A percentile compares a stretch with the other conserved stretches of the same genome.
Conservation (phyloP, 352 stramenopile species). For the Phytophthora megakarya region DNA sequence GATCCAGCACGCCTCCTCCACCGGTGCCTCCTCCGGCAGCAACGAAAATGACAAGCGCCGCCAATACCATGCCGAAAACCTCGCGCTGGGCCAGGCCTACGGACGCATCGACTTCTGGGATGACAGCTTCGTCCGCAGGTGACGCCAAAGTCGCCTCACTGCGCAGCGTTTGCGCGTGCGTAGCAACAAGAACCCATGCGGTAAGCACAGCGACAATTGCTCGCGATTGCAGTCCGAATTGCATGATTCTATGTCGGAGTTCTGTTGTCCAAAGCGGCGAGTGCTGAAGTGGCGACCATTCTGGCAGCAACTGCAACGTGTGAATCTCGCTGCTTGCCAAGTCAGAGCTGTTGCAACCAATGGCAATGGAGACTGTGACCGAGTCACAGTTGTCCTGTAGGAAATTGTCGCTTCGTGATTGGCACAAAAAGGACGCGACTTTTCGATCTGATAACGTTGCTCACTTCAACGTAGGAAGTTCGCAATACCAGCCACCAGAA, state of each 20-base stretch:
- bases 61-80: constrained; percentile 53
- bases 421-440: constrained; percentile 8
- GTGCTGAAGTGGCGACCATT: constrained; percentile 17
- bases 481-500: constrained; percentile 8
- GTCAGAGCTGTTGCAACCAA: constrained; percentile 1
- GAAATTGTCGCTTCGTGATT: constrained; percentile 10
- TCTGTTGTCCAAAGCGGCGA: constrained; percentile 2
- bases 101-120: constrained; percentile 19
- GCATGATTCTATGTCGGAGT: constrained; percentile 3
- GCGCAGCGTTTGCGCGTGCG: constrained; percentile 21
- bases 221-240: constrained; percentile 1
- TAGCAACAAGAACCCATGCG: not conserved
- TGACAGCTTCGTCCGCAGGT: constrained; percentile 10
- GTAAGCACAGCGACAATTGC: not conserved
- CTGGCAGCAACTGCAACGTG: not conserved
- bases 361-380: constrained; percentile 2
- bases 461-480: constrained; percentile 4
- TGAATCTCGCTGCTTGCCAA: constrained; percentile 14
- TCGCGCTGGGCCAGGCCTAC: constrained; percentile 45
- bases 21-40: constrained; percentile 90
- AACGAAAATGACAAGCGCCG: constrained; percentile 81
- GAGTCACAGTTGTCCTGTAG: constrained; percentile 1
- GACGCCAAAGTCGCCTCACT: constrained; percentile 2
- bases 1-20: constrained; percentile 94
- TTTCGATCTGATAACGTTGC: constrained; percentile 11